phyloP scores from a whole-genome alignment of 2,329 filamentous ascomycete species.

The Talaromyces sp. region DNA sequence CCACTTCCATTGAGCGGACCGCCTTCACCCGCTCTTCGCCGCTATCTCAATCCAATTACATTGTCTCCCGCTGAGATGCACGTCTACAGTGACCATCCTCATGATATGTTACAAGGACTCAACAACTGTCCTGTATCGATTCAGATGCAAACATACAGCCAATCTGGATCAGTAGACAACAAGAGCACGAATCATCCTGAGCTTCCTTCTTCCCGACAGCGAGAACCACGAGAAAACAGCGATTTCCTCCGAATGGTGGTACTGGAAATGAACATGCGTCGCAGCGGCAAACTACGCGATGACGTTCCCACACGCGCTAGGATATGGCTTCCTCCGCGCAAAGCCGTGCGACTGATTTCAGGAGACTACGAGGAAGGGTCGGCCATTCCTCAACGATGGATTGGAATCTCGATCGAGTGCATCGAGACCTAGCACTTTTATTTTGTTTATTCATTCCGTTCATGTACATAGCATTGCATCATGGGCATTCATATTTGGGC shows the following conservation, averaged over 20 bases:
- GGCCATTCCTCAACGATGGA: constrained; percentile 31
- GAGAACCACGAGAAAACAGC: constrained; percentile 64
- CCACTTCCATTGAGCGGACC: constrained; percentile 55
- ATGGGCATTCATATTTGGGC: not conserved
- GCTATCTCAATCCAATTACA: constrained; percentile 60
- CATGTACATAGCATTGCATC: constrained; percentile 14
- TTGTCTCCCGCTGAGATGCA: constrained; percentile 48
- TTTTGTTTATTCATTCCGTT: not conserved
- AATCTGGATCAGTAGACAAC: constrained; percentile 33
- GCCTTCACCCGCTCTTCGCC: constrained; percentile 57
- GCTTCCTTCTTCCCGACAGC: constrained; percentile 51
- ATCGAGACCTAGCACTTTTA: not conserved
- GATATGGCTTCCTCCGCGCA: constrained; percentile 61
- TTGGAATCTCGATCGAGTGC: constrained; percentile 29
- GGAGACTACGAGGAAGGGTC: constrained; percentile 25
- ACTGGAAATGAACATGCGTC: constrained; percentile 67
- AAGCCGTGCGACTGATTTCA: constrained; percentile 24
- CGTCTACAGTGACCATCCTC: constrained; percentile 43
- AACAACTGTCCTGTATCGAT: constrained; percentile 54
- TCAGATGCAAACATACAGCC: constrained; percentile 61
- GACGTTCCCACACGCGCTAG: constrained; percentile 55
- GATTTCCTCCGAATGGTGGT: constrained; percentile 65
- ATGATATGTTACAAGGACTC: constrained; percentile 31
- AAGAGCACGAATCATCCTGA: constrained; percentile 36
- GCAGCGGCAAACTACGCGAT: constrained; percentile 60